Percentiles rank a stretch among this genome's conserved stretches.
phyloP scores from a whole-genome alignment of 2,329 filamentous ascomycete species.

The Fusarium subglutinans region DNA sequence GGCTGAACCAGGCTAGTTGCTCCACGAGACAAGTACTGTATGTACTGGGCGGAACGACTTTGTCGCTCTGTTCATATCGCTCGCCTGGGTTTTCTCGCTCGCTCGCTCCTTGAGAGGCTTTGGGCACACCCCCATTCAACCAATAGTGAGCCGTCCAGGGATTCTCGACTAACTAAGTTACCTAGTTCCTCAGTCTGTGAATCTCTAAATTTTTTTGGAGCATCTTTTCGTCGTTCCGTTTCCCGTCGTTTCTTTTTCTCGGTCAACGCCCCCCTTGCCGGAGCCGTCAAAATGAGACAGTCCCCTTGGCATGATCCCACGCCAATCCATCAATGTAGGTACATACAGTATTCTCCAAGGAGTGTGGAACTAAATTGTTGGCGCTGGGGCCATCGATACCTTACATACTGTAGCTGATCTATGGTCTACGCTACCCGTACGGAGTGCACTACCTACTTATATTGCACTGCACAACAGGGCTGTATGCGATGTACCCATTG shows the following conservation, averaged over 20 bases:
- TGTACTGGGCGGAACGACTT: not conserved
- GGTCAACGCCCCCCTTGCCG: conserved; percentile 24
- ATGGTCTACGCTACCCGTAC: not conserved
- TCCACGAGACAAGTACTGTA: conserved; percentile 2
- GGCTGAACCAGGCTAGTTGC: conserved; percentile 7
- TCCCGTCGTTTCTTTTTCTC: conserved; percentile 7
- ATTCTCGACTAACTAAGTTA: conserved; percentile 2
- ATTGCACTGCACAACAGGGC: conserved; percentile 6
- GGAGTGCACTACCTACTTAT: conserved; percentile 1
- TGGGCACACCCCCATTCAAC: conserved; percentile 7
- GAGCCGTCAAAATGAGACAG: conserved; percentile 41
- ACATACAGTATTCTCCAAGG: not conserved
- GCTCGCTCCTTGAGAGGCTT: not conserved
- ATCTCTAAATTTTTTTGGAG: not conserved
- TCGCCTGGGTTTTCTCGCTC: not conserved
- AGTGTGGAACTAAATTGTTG: conserved; percentile 14
- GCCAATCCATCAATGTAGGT: conserved; percentile 35
- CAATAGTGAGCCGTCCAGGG: conserved; percentile 11
- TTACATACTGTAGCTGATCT: conserved; percentile 1
- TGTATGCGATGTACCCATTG: conserved; percentile 3
- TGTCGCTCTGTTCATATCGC: not conserved
- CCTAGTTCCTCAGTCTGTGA: not conserved
- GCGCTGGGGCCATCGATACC: not conserved
- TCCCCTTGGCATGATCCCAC: conserved; percentile 35
- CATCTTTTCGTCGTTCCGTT: conserved; percentile 3